Base-by-base conservation (phyloP, 805 yeast genomes). In the Pichia rugopelliculosa region DNA sequence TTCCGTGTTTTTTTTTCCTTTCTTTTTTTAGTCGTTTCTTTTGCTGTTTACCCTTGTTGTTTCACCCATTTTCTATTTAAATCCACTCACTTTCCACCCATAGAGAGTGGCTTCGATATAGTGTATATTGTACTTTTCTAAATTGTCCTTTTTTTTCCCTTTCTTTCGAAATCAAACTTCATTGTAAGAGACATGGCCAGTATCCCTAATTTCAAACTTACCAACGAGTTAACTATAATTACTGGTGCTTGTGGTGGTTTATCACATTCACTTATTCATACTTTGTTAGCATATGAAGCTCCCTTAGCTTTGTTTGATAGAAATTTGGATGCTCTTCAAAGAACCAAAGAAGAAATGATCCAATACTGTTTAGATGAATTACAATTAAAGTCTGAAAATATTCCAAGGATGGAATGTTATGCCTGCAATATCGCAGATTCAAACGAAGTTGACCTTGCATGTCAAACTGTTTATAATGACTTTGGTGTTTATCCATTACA, bases 221-320 rank as follows among this genome's bases (percentile, higher is more conserved):
- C 81, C 59, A 84, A 84, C 50, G 78, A 81, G 60, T 70, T 83
- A 47, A 87, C 88, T 38, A 72, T 85, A 40, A 69, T 85, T 53
- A 85, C 93, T 34, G 93, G 93, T 41, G 93, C 90, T 9, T 82
- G 88, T 33, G 93, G 93, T 42, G 91, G 90, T 17, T 69, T 85
- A 56, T 82, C 87, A 1, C 68, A 80, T 34, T 80, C 83, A 15
- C 60, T 84, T 45, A 71, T 84, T 48, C 76, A 81, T 58, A 86
- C 87, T 17, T 67, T 85, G 34, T 64, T 85, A 12, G 85, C 86
- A 4, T 86, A 84, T 57, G 95, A 91, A 34, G 87, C 91, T 4
- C 80, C 81, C 21, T 69, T 85, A 39, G 93, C 93, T 25, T 71
- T 85, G 39, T 72, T 84, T 33, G 93, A 85, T 62, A 73, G 82